Evolutionary conservation across 306 rosid species (phyloP).

Genomic region (Castanea crenata): DNA sequence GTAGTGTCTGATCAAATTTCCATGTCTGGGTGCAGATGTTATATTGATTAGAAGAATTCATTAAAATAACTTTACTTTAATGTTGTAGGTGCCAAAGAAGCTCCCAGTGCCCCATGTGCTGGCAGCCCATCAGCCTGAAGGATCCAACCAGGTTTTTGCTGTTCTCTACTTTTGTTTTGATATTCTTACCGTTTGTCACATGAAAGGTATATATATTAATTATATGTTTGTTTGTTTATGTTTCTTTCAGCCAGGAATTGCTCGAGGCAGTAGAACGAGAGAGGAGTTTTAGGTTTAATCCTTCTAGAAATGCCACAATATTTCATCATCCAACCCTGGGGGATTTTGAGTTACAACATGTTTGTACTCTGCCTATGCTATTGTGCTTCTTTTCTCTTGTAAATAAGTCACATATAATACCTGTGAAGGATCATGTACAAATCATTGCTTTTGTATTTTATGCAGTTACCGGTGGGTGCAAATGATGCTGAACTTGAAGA

Average conservation of each 20-base stretch:
- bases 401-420: not conserved
- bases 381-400: conserved; percentile 22
- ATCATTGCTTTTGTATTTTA: conserved; percentile 23
- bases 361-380: conserved; percentile 40
- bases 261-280: conserved; percentile 87
- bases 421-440: conserved; percentile 9
- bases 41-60: conserved; percentile 10
- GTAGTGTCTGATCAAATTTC: not conserved
- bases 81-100: conserved; percentile 91
- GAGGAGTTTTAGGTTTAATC: conserved; percentile 75
- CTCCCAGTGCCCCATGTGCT: conserved; percentile 99
- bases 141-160: conserved; percentile 77
- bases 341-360: conserved; percentile 93
- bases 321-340: conserved; percentile 98
- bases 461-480: conserved; percentile 90
- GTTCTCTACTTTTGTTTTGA: conserved; percentile 1
- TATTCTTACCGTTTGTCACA: conserved; percentile 2
- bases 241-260: conserved; percentile 75
- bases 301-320: conserved; percentile 76
- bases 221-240: conserved; percentile 5
- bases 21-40: not conserved
- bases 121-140: conserved; percentile 92
- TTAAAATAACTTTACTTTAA: conserved; percentile 9
- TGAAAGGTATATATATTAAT: conserved; percentile 4
- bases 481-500: conserved; percentile 95